phyloP scores from a whole-genome alignment of 2,329 filamentous ascomycete species.

The Calonectria fujianensis region DNA sequence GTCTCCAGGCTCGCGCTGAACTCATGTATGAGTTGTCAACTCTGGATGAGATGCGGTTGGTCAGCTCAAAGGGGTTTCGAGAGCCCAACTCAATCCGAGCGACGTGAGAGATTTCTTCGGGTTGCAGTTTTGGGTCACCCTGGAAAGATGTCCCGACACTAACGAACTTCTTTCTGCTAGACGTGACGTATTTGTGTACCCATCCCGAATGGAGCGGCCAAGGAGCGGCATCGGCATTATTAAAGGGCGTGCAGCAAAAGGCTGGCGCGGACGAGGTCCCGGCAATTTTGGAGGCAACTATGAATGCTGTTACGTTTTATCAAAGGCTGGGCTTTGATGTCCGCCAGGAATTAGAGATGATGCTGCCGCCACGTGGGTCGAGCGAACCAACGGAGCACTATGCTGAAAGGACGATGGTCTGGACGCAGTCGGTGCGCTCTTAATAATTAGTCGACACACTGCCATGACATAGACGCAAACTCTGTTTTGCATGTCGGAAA shows the following conservation, averaged over 20 bases:
- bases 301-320: constrained; percentile 62
- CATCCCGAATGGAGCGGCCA: constrained; percentile 59
- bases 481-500: constrained; percentile 24
- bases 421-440: constrained; percentile 45
- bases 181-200: constrained; percentile 64
- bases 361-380: constrained; percentile 56
- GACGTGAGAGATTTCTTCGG: constrained; percentile 33
- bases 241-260: constrained; percentile 58
- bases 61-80: constrained; percentile 10
- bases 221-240: constrained; percentile 60
- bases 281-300: constrained; percentile 63
- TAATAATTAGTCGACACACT: constrained; percentile 31
- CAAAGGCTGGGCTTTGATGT: constrained; percentile 60
- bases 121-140: constrained; percentile 18
- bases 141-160: constrained; percentile 39
- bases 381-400: constrained; percentile 58
- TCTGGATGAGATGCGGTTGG: constrained; percentile 28
- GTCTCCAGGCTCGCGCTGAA: constrained; percentile 16
- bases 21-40: constrained; percentile 39
- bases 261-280: constrained; percentile 58
- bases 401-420: constrained; percentile 60
- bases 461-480: constrained; percentile 22
- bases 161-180: constrained; percentile 47
- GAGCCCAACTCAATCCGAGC: constrained; percentile 32
- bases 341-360: constrained; percentile 59